Conservation (phyloP, 306 rosid species). For the Prosopis cineraria region DNA sequence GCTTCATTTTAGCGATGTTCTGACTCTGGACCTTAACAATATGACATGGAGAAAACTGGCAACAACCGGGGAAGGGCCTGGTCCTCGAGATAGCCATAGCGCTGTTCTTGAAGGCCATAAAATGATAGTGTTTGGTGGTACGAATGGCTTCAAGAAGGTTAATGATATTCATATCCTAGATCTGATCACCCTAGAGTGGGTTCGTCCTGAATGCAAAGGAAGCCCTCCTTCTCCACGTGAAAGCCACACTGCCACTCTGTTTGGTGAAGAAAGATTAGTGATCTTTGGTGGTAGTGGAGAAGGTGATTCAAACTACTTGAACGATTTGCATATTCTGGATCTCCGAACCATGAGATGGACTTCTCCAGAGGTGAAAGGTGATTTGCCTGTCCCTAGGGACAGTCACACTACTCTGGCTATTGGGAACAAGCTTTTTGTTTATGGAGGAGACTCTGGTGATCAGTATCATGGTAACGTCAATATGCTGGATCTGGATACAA, state of each 20-base stretch:
- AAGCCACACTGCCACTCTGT: slow-evolving; percentile 84
- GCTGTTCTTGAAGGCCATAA: slow-evolving; percentile 60
- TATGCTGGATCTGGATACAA: slow-evolving; percentile 75
- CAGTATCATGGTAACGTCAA: slow-evolving; percentile 77
- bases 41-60: slow-evolving; percentile 76
- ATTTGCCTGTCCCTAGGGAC: slow-evolving; percentile 86
- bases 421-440: slow-evolving; percentile 80
- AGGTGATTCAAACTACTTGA: slow-evolving; percentile 81
- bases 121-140: slow-evolving; percentile 96
- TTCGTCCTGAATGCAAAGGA: slow-evolving; percentile 70
- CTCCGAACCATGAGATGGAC: slow-evolving; percentile 80
- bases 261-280: slow-evolving; percentile 67
- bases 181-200: slow-evolving; percentile 75
- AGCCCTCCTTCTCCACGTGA: slow-evolving; percentile 86
- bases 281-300: slow-evolving; percentile 97
- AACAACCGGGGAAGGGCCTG: slow-evolving; percentile 79
- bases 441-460: slow-evolving; percentile 96
- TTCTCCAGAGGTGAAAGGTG: slow-evolving; percentile 68
- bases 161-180: slow-evolving; percentile 76
- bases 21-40: slow-evolving; percentile 64
- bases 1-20: slow-evolving; percentile 83
- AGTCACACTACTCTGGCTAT: slow-evolving; percentile 75
- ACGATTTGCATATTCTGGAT: slow-evolving; percentile 82
- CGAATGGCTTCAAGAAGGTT: slow-evolving; percentile 88
- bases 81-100: slow-evolving; percentile 95